Percentiles rank a stretch among this genome's conserved stretches.
Evolutionary conservation across 345 rosid genomes (phyloP).

Genomic region (Eucalyptus pumila): DNA sequence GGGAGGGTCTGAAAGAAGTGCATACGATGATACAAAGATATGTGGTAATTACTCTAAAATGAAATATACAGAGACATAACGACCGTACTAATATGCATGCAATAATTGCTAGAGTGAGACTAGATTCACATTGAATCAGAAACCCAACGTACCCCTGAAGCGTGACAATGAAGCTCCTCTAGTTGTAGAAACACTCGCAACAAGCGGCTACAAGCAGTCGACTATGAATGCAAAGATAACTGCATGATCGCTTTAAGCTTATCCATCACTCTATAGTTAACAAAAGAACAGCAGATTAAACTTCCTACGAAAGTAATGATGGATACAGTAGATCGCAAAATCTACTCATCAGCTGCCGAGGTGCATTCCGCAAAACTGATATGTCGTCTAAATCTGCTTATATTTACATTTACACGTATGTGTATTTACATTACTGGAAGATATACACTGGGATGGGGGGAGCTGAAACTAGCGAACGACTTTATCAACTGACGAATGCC

Average conservation of each 20-base stretch:
- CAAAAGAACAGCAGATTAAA: background rate
- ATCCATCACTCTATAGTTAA: background rate
- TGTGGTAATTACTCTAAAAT: background rate
- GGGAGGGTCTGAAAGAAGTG: background rate
- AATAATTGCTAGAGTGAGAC: background rate
- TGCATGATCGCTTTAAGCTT: background rate
- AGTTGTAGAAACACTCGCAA: background rate
- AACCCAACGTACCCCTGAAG: background rate
- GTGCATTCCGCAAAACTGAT: background rate
- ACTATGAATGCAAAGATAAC: background rate
- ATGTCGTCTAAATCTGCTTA: background rate
- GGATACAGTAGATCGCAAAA: background rate
- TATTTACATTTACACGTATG: conserved; percentile 19
- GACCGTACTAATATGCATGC: background rate
- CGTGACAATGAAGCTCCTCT: background rate
- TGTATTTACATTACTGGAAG: conserved; percentile 13
- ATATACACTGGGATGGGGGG: background rate
- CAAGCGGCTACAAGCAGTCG: background rate
- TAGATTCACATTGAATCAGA: background rate
- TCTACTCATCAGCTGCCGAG: background rate
- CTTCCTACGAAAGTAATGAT: background rate
- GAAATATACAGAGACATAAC: background rate
- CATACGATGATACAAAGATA: background rate
- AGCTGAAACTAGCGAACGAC: background rate
- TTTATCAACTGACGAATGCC: background rate